Evolutionary conservation across 1,284 basidiomycete genomes (phyloP).

Genomic region (Ganoderma resinaceum): DNA sequence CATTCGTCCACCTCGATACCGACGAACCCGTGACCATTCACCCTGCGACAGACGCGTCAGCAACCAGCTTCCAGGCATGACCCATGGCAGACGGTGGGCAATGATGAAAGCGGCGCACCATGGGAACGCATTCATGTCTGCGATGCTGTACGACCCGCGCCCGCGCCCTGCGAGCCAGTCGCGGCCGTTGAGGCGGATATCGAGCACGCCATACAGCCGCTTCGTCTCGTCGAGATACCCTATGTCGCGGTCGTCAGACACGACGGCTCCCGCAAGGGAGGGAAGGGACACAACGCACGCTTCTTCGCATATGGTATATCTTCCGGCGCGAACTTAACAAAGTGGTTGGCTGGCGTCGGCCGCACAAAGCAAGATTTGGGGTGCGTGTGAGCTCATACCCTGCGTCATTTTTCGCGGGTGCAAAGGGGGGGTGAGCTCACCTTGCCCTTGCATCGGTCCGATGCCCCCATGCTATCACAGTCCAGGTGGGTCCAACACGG

Average conservation of each 20-base stretch:
- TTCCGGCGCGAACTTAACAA: conserved; percentile 58
- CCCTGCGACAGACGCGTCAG: conserved; percentile 32
- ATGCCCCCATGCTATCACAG: conserved; percentile 62
- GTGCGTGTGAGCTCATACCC: neutral
- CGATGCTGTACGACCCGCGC: conserved; percentile 69
- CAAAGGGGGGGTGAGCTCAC: conserved; percentile 17
- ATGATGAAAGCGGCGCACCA: conserved; percentile 44
- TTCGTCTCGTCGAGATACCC: conserved; percentile 80
- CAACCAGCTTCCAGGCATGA: neutral
- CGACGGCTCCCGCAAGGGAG: neutral
- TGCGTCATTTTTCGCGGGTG: conserved; percentile 9
- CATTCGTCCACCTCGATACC: conserved; percentile 62
- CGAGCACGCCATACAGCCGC: conserved; percentile 77
- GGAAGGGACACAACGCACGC: conserved; percentile 42
- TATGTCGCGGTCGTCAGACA: conserved; percentile 31
- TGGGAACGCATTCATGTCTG: conserved; percentile 65
- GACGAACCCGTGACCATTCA: conserved; percentile 49
- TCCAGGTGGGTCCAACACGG: neutral
- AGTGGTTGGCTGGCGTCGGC: conserved; percentile 56
- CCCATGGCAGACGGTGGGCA: too few species aligned
- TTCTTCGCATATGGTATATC: conserved; percentile 71
- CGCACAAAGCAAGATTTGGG: neutral
- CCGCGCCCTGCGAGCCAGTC: conserved; percentile 76
- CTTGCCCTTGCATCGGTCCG: conserved; percentile 79
- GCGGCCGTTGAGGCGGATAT: conserved; percentile 65